Base-by-base conservation (phyloP, 371 early-diverging fungal genomes). In the Actinomortierella ambigua region DNA sequence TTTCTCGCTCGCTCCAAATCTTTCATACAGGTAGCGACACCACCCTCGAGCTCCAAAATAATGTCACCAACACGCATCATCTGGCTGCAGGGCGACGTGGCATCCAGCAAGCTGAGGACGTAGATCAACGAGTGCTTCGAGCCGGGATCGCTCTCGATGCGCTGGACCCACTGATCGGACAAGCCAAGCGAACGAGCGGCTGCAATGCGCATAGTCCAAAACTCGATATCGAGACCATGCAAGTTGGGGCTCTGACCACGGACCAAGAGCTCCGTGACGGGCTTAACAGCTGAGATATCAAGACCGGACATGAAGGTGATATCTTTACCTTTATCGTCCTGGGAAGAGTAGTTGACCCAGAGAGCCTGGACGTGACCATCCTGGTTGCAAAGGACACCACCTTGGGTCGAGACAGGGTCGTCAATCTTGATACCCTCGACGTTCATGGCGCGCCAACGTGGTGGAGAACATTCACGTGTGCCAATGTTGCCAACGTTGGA, bases 151-250 rank as follows among this genome's bases (percentile, higher is more conserved):
- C 67, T 67, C 66, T 93, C 93, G 20, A 95, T 83, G 49, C 79
- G 81, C n/a, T 71, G 64, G 13, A 95, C 88, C 88, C 95, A 92
- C n/a, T 77, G 82, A 51, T 90, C 88, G 9, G 83, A 70, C 24
- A 95, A 65, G 2, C 95, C 96, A 67, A 95, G 80, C 0, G 90
- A 82, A 34, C 95, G 82, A 0, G 93, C 93, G 8, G 90, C 86
- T 0, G 93, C 88, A 56, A 94, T 84, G 28, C 88, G 86, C 69
- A 93, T 82, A 1, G 93, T 90, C 82, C 86, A 86, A 48, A 94
- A 81, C 63, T 95, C 95, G 2, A 86, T 85, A 54, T 92, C 85
- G 8, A 92, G 76, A 1, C 77, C 80, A 9, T 84, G 77, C 46
- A 90, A 62, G 9, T 78, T 76, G 2, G 85, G 83, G 7, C 75